Conservation (phyloP, 176 grass and related monocot species). For the Pontederia crassipes region DNA sequence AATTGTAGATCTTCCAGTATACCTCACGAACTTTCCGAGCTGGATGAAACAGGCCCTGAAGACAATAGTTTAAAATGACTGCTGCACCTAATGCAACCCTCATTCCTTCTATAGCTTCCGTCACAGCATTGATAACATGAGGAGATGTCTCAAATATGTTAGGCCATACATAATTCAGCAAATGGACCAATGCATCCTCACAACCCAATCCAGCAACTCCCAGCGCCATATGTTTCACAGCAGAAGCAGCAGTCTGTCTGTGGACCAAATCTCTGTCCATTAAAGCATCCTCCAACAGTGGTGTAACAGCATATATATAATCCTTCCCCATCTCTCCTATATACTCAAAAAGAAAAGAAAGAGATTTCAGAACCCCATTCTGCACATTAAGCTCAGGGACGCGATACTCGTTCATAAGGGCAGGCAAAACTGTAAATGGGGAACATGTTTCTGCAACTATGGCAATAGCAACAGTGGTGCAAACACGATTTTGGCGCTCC, state of each 20-base stretch:
- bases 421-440: constrained; percentile 83
- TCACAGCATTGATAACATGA: constrained; percentile 94
- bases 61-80: constrained; percentile 85
- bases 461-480: constrained; percentile 88
- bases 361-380: constrained; percentile 94
- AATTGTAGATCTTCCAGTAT: constrained; percentile 99
- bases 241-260: constrained; percentile 86
- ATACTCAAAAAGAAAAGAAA: constrained; percentile 95
- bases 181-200: constrained; percentile 96
- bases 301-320: constrained; percentile 92
- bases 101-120: constrained; percentile 95
- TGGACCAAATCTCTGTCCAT: constrained; percentile 98
- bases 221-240: constrained; percentile 92
- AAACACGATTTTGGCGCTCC: constrained; percentile 93
- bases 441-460: constrained; percentile 98
- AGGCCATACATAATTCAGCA: constrained; percentile 90
- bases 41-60: constrained; percentile 95
- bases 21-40: constrained; percentile 93
- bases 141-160: constrained; percentile 96
- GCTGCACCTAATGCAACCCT: constrained; percentile 82
- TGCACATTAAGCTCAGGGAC: constrained; percentile 93
- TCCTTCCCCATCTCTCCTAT: constrained; percentile 99
- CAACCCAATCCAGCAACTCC: constrained; percentile 93
- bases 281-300: constrained; percentile 90
- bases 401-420: constrained; percentile 92